Base-by-base conservation (phyloP, 495 filamentous ascomycete species). In the Poronia punctata region DNA sequence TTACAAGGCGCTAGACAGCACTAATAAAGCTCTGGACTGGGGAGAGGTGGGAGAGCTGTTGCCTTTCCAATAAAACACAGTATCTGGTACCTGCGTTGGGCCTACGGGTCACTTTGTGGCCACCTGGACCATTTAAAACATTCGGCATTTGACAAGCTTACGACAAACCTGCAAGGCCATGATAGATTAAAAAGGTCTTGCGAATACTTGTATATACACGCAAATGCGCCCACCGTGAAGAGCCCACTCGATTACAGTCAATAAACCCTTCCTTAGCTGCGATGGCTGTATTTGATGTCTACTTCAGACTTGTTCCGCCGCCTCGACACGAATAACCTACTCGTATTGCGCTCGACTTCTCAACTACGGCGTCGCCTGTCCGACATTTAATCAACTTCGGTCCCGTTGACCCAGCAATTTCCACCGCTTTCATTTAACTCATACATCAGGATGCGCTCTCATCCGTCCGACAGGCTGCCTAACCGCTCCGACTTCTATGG, bases 381-480 rank as follows among this genome's bases (percentile, higher is more conserved):
- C 16, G 7, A 34, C 14, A 7, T 12, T 34, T 14, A 34, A 7
- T 8, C 7, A 34, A 14, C 31, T 12, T 34, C 31, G 16, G 16
- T 34, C 18, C 10, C 12, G 16, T 11, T 25, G 17, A 18, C 41
- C 24, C 9, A 16, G 18, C n/a, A n/a, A n/a, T n/a, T n/a, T n/a
- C n/a, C n/a, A n/a, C n/a, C n/a, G n/a, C n/a, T n/a, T n/a, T 15
- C 23, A 19, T 14, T 12, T 12, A 34, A 20, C 23, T 17, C 16
- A 28, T 26, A 22, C 22, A 25, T 33, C 54, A 58, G 48, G 43
- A 58, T 58, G 54, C 51, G 35, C 49, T 48, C 51, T 45, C 38
- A 54, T 37, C 55, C 39, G 40, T 21, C 33, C 36, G 35, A 60
- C 33, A 31, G 40, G 11, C 56, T 42, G 29, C 35, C 44, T 42